Base-by-base conservation (phyloP, 2,329 filamentous ascomycete species). In the Lachnellula arida region DNA sequence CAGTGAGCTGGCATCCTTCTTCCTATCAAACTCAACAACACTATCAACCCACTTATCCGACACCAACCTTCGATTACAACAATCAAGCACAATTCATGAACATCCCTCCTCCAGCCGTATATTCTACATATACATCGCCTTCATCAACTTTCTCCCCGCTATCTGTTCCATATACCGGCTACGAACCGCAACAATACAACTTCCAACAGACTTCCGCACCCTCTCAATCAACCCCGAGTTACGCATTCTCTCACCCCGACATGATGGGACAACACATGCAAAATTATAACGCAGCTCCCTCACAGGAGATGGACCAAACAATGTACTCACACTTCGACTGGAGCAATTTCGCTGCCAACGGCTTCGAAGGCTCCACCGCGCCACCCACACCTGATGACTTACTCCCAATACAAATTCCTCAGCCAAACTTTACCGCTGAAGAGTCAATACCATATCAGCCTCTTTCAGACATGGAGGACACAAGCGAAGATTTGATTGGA, bases 1-100 rank as follows among this genome's bases (percentile, higher is more conserved):
- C 88, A 5, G 75, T 89, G 46, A 91, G 87, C 75, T 91, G 88
- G 88, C 88, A 91, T 69, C 86, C 87, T 2, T 80, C 81, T 22
- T 81, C 85, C 9, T 76, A 81, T 56, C 70, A 64, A 28, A 39
- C 62, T 46, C 65, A 68, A 56, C 56, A 52, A 54, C 65, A 72
- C 55, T 71, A 67, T 35, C 71, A 71, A 55, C 67, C 67, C 74
- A 51, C 66, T 70, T 63, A 63, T 44, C 55, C 53, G 40, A 35
- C 75, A 73, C 49, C 73, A 73, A 56, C 74, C 77, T 51, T 72
- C 77, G 56, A 62, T 32, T 42, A 53, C 28, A 57, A 54, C 25
- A 51, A 59, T 22, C 59, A 64, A 9, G 61, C 54, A 25, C 61
- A 60, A 39, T 50, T 59, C 39, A 65, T 57, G 43, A 62, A 67